These are phyloP conservation scores for Effrenium voratum DNA, from an alignment of 73 alveolate genomes.

Conservation along the genomic window DNA sequence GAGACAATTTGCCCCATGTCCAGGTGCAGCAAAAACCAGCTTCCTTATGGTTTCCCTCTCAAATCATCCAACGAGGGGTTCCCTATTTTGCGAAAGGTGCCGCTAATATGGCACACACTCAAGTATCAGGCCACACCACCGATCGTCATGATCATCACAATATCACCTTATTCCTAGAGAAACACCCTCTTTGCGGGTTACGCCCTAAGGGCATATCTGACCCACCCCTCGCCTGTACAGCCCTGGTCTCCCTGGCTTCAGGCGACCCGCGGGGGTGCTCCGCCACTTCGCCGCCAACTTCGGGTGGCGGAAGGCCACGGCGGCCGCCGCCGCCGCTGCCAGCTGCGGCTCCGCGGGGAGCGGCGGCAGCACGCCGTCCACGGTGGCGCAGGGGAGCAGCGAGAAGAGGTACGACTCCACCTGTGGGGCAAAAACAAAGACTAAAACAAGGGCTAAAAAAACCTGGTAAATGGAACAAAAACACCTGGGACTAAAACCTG, in stretches of 20 bases:
- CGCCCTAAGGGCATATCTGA: background rate
- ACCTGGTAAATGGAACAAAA: too few relatives aligned
- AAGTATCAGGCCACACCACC: too few relatives aligned
- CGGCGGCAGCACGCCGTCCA: conserved; percentile 54
- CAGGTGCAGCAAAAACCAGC: too few relatives aligned
- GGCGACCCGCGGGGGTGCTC: background rate
- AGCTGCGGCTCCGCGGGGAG: background rate
- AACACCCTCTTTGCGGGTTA: background rate
- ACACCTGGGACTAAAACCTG: too few relatives aligned
- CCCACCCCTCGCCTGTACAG: background rate
- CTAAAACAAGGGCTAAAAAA: too few relatives aligned
- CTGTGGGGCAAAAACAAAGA: background rate
- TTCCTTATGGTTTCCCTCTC: background rate
- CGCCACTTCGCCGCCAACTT: background rate
- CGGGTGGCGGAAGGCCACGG: background rate
- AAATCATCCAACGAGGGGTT: too few relatives aligned
- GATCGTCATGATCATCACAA: too few relatives aligned
- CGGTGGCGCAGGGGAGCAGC: conserved; percentile 17
- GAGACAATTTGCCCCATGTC: too few relatives aligned
- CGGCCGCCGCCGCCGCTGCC: background rate
- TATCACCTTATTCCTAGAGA: too few relatives aligned
- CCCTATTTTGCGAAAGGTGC: too few relatives aligned
- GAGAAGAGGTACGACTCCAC: background rate
- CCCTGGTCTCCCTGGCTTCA: background rate
- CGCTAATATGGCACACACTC: too few relatives aligned